Evolutionary conservation across 257 asterid species (phyloP).

Genomic region (Coffea canephora): DNA sequence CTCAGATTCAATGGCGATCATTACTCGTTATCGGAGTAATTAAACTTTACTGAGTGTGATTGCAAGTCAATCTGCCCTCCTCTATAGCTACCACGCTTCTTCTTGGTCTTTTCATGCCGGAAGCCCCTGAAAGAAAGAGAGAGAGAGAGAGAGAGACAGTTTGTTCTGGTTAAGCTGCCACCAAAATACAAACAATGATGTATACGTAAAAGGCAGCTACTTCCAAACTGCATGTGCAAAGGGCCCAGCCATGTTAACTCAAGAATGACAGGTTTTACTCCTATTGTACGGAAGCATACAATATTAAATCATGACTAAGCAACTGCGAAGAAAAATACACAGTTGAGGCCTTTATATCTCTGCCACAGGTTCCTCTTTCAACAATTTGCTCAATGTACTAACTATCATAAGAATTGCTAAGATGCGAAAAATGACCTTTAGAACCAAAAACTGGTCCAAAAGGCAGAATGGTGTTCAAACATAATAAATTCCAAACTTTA

Average conservation of each 20-base stretch:
- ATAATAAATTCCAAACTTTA: not conserved
- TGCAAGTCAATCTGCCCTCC: conserved; percentile 83
- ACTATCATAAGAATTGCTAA: not conserved
- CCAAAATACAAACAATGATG: not conserved
- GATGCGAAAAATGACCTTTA: not conserved
- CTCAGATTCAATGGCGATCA: too few species aligned
- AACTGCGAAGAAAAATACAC: not conserved
- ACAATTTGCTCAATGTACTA: not conserved
- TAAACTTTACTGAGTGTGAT: conserved; percentile 85
- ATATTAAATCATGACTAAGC: not conserved
- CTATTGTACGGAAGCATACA: not conserved
- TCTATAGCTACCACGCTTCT: conserved; percentile 96
- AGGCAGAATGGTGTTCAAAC: not conserved
- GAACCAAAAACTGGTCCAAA: not conserved
- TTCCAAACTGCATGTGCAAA: not conserved
- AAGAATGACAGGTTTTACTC: not conserved
- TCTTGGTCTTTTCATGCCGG: conserved; percentile 80
- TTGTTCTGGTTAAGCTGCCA: not conserved
- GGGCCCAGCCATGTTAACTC: not conserved
- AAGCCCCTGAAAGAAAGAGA: conserved; percentile 29
- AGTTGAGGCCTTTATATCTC: not conserved
- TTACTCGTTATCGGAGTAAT: conserved; percentile 67
- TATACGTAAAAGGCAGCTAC: not conserved
- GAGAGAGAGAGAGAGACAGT: not conserved
- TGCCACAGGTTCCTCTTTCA: not conserved